These are phyloP conservation scores for Trametes coccinea DNA, from an alignment of 768 basidiomycete genomes.

Conservation along the genomic window DNA sequence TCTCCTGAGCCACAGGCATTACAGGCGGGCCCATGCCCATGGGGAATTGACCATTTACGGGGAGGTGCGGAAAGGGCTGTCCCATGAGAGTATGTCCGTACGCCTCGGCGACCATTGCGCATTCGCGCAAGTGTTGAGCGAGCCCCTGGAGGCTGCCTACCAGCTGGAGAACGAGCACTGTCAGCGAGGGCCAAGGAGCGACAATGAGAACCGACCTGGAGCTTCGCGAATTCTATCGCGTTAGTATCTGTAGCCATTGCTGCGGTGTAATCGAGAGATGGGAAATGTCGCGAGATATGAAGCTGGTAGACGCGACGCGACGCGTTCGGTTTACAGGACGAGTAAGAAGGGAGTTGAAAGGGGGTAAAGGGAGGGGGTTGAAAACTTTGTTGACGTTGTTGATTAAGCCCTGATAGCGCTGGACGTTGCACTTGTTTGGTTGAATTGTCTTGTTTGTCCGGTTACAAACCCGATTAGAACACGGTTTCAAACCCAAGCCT, in stretches of 20 bases:
- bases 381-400: conserved; percentile 38
- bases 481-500: conserved; percentile 2
- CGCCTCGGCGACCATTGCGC: conserved; percentile 58
- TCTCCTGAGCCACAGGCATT: conserved; percentile 22
- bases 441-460: conserved; percentile 23
- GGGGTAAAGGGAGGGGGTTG: conserved; percentile 40
- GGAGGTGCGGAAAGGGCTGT: conserved; percentile 6
- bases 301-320: conserved; percentile 29
- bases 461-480: conserved; percentile 20
- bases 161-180: conserved; percentile 42
- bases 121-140: conserved; percentile 64
- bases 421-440: conserved; percentile 32
- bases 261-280: background rate
- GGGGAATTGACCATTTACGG: conserved; percentile 24
- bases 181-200: background rate
- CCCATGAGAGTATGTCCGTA: conserved; percentile 52
- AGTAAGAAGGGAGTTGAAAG: conserved; percentile 33
- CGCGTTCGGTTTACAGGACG: conserved; percentile 23
- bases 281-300: conserved; percentile 5
- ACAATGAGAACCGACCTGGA: conserved; percentile 31
- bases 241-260: conserved; percentile 19
- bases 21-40: conserved; percentile 10
- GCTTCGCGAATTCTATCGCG: conserved; percentile 11
- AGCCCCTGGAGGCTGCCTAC: conserved; percentile 53
- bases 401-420: conserved; percentile 22